phyloP scores from a whole-genome alignment of 208 protist genomes.

The Jaenimonas drosophilae region DNA sequence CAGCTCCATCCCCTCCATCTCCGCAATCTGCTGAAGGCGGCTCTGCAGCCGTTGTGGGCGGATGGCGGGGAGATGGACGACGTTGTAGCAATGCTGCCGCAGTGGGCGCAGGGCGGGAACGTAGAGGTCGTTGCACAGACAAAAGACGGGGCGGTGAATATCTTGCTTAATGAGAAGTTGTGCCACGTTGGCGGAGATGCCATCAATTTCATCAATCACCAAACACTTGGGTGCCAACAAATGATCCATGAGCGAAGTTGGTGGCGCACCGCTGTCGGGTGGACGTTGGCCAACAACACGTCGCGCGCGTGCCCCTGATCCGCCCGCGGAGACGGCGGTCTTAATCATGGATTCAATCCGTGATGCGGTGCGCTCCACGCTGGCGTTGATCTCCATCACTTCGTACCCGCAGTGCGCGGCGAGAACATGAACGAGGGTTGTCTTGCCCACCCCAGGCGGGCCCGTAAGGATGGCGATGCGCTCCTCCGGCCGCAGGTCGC shows the following conservation, averaged over 20 bases:
- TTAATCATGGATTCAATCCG: slow-evolving; percentile 60
- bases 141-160: slow-evolving; percentile 76
- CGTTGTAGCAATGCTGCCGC: slow-evolving; percentile 34
- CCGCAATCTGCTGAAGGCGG: slow-evolving; percentile 47
- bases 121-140: slow-evolving; percentile 83
- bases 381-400: slow-evolving; percentile 94
- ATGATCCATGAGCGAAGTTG: slow-evolving; percentile 28
- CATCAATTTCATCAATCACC: slow-evolving; percentile 88
- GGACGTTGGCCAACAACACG: slow-evolving; percentile 9
- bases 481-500: slow-evolving; percentile 28
- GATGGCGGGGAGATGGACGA: slow-evolving; percentile 56
- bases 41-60: slow-evolving; percentile 50
- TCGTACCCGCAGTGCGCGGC: slow-evolving; percentile 91
- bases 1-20: slow-evolving; percentile 16
- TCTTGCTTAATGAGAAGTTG: slow-evolving; percentile 37
- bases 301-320: no score
- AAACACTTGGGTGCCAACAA: slow-evolving; percentile 71
- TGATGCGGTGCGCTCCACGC: slow-evolving; percentile 72
- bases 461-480: slow-evolving; percentile 80
- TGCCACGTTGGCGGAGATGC: slow-evolving; percentile 62
- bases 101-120: slow-evolving; percentile 56
- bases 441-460: slow-evolving; percentile 94
- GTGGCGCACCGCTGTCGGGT: background rate
- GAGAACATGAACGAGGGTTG: slow-evolving; percentile 91
- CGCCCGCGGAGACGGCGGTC: slow-evolving; percentile 31